These are phyloP conservation scores for Magnusiomyces magnusii DNA, from an alignment of 1,139 yeast species.

Conservation along the genomic window DNA sequence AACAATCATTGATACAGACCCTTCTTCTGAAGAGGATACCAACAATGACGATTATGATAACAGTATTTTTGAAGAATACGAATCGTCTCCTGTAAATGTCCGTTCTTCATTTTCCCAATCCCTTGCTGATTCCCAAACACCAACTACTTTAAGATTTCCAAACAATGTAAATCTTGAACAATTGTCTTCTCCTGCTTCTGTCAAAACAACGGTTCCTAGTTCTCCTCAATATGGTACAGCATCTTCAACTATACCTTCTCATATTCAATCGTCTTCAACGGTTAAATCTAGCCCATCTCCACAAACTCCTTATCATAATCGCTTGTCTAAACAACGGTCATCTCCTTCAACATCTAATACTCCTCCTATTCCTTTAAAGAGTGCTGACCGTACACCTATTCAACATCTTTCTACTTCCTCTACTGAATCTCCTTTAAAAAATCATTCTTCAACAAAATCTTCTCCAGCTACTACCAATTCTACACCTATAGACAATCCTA, in stretches of 20 bases:
- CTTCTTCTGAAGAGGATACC: slow-evolving; percentile 13
- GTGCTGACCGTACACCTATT: slow-evolving; percentile 8
- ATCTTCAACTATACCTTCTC: background rate
- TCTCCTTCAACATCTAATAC: slow-evolving; percentile 6
- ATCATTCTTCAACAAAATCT: background rate
- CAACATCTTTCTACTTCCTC: background rate
- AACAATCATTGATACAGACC: slow-evolving; percentile 16
- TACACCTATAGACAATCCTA: slow-evolving; percentile 10
- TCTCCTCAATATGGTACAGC: background rate
- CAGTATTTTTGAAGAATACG: slow-evolving; percentile 16
- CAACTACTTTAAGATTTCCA: slow-evolving; percentile 7
- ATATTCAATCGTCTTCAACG: background rate
- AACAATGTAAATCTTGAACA: too few relatives aligned
- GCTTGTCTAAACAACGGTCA: background rate
- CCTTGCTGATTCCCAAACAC: slow-evolving; percentile 2
- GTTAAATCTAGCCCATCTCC: background rate
- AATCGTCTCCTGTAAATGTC: background rate
- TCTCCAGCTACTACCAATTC: background rate
- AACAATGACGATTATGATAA: slow-evolving; percentile 9
- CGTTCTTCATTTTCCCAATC: background rate
- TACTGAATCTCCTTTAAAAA: slow-evolving; percentile 1
- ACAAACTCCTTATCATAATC: background rate
- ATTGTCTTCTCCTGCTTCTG: slow-evolving; percentile 2
- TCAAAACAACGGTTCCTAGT: slow-evolving; percentile 2
- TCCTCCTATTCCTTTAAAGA: slow-evolving; percentile 15